Percentiles rank a stretch among this genome's conserved stretches.
These are phyloP conservation scores for Peronospora belbahrii DNA, from an alignment of 352 stramenopile species.

Conservation along the genomic window DNA sequence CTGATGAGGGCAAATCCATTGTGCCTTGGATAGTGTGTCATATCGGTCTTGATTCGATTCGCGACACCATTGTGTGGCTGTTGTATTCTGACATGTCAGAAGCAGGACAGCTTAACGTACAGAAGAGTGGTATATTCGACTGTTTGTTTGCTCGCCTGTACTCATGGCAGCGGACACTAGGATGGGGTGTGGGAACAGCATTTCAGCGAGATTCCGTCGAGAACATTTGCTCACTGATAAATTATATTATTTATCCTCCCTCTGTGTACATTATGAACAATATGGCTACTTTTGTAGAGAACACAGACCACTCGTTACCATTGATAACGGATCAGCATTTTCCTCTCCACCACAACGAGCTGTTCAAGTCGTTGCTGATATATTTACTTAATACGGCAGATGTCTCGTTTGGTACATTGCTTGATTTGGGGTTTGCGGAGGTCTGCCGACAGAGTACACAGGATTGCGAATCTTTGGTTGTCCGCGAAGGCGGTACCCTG, in stretches of 20 bases:
- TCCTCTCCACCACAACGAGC: constrained; percentile 66
- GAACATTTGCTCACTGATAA: constrained; percentile 79
- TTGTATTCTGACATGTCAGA: constrained; percentile 81
- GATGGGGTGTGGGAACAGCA: constrained; percentile 72
- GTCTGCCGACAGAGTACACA: constrained; percentile 62
- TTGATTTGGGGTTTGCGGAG: constrained; percentile 76
- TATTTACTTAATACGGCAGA: constrained; percentile 54
- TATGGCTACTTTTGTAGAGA: constrained; percentile 77
- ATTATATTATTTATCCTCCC: constrained; percentile 83
- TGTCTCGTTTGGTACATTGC: constrained; percentile 64
- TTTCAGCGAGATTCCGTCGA: constrained; percentile 85
- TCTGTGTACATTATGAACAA: constrained; percentile 83
- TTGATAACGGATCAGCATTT: constrained; percentile 81
- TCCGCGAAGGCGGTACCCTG: constrained; percentile 72
- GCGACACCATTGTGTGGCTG: constrained; percentile 76
- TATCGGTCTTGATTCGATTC: constrained; percentile 79
- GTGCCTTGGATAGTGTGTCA: constrained; percentile 73
- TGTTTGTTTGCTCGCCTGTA: constrained; percentile 70
- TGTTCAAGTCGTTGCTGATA: constrained; percentile 72
- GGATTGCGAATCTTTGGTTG: constrained; percentile 42
- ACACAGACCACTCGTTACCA: constrained; percentile 73
- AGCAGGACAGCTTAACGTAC: constrained; percentile 48
- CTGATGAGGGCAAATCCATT: constrained; percentile 56
- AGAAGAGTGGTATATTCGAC: constrained; percentile 64
- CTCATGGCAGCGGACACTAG: constrained; percentile 75